A percentile compares a stretch with the other conserved stretches of the same genome.
Conservation (phyloP, 208 protist genomes). For the Polymyxa betae region DNA sequence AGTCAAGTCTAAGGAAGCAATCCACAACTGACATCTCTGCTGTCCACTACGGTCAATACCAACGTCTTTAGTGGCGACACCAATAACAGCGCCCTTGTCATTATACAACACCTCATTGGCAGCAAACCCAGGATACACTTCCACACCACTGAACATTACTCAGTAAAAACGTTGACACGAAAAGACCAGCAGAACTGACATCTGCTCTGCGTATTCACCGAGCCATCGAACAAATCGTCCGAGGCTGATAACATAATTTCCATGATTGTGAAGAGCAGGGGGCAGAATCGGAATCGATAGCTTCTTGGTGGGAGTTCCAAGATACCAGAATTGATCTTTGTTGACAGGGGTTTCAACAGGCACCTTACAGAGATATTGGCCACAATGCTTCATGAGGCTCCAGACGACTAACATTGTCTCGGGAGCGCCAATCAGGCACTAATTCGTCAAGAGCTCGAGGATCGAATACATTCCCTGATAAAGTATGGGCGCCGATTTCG, state of each 20-base stretch:
- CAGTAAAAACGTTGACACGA: background rate
- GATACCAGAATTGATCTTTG: conserved; percentile 84
- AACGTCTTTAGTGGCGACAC: conserved; percentile 79
- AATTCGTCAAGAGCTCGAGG: conserved; percentile 89
- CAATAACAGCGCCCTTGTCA: conserved; percentile 73
- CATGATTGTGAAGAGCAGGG: conserved; percentile 83
- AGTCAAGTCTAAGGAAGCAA: background rate
- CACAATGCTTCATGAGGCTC: background rate
- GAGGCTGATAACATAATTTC: conserved; percentile 92
- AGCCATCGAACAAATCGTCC: conserved; percentile 89
- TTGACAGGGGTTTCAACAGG: conserved; percentile 79
- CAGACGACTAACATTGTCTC: conserved; percentile 51
- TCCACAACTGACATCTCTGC: conserved; percentile 71
- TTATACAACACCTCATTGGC: conserved; percentile 81
- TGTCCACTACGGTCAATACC: conserved; percentile 86
- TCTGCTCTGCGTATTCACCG: conserved; percentile 80
- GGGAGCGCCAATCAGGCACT: conserved; percentile 86
- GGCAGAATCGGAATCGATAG: conserved; percentile 58
- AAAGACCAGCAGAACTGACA: background rate
- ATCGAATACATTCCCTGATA: conserved; percentile 95
- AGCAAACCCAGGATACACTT: conserved; percentile 92
- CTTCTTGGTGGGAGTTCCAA: background rate
- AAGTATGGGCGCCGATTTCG: conserved; percentile 89
- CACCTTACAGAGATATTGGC: background rate
- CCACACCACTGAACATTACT: conserved; percentile 80